Evolutionary conservation across 257 asterid genomes (phyloP).

Genomic region (Leonotis leonurus): DNA sequence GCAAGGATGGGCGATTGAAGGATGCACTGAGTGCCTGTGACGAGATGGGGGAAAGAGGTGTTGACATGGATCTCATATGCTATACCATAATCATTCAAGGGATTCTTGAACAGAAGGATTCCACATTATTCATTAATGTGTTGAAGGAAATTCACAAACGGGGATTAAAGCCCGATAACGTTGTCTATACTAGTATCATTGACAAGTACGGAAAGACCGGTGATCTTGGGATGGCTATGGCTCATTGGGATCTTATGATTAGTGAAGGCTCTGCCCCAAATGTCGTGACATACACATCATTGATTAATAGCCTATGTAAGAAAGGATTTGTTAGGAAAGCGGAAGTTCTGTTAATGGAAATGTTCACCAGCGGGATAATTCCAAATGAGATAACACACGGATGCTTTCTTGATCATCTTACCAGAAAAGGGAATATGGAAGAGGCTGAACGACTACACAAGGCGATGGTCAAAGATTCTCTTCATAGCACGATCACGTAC

Average conservation of each 20-base stretch:
- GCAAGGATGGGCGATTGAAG: conserved; percentile 50
- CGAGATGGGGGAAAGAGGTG: conserved; percentile 61
- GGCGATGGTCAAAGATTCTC: conserved; percentile 39
- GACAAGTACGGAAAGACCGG: conserved; percentile 62
- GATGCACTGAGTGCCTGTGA: conserved; percentile 47
- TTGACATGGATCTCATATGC: conserved; percentile 61
- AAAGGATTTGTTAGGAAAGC: conserved; percentile 58
- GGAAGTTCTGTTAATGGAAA: conserved; percentile 48
- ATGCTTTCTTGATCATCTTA: conserved; percentile 72
- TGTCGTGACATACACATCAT: conserved; percentile 52
- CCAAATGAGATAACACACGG: conserved; percentile 75
- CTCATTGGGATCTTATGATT: conserved; percentile 73
- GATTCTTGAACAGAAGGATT: conserved; percentile 38
- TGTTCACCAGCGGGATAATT: conserved; percentile 45
- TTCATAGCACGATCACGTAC: conserved; percentile 61
- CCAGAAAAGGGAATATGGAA: conserved; percentile 54
- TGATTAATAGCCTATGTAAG: conserved; percentile 66
- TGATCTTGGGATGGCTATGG: conserved; percentile 49
- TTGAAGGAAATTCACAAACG: conserved; percentile 49
- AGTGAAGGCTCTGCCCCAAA: conserved; percentile 59
- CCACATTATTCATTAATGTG: conserved; percentile 26
- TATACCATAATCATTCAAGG: conserved; percentile 59
- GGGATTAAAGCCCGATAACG: conserved; percentile 61
- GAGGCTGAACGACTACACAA: conserved; percentile 59
- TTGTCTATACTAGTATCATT: conserved; percentile 58